Conservation (phyloP, 2,329 filamentous ascomycete species). For the Byssochlamys sp. region DNA sequence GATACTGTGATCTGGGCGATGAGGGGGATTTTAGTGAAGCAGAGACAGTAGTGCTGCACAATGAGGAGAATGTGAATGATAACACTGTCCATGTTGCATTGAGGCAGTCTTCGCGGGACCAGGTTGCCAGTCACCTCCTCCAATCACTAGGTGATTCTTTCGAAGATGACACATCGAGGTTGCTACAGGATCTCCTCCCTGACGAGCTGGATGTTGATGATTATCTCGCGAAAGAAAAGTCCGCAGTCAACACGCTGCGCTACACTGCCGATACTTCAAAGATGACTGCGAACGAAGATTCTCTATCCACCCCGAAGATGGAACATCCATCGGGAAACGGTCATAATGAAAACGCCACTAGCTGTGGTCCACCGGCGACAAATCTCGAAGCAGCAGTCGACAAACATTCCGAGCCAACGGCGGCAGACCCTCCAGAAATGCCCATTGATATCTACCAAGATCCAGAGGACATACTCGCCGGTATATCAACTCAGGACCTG, state of each 20-base stretch:
- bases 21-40: background rate
- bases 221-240: background rate
- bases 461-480: slow-evolving; percentile 1
- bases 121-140: background rate
- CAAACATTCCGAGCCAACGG: background rate
- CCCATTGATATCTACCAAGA: slow-evolving; percentile 1
- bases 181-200: slow-evolving; percentile 15
- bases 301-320: background rate
- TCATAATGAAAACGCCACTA: background rate
- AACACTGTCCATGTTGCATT: background rate
- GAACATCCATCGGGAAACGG: background rate
- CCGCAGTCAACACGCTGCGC: background rate
- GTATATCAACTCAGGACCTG: slow-evolving; percentile 1
- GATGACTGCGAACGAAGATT: background rate
- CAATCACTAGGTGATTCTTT: slow-evolving; percentile 15
- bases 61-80: background rate
- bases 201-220: slow-evolving; percentile 13
- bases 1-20: background rate
- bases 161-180: slow-evolving; percentile 25
- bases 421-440: background rate
- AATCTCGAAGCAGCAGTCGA: background rate
- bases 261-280: background rate
- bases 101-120: background rate
- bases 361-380: background rate
- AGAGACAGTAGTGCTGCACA: background rate